These are phyloP conservation scores for Thalassiosira oceanica DNA, from an alignment of 352 stramenopile species.

Conservation along the genomic window DNA sequence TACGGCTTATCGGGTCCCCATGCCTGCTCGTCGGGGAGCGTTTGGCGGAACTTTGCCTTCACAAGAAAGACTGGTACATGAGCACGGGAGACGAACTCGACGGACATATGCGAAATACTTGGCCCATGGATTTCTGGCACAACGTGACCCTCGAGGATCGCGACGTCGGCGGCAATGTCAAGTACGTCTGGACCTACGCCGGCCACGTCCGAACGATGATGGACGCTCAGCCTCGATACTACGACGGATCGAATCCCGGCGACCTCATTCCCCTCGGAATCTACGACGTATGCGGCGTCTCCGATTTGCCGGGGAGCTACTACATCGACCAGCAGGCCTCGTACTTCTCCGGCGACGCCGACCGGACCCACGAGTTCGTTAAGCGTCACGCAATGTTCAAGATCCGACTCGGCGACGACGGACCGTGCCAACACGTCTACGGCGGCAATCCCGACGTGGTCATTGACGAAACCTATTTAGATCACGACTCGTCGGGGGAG, in stretches of 20 bases:
- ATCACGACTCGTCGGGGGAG: background rate
- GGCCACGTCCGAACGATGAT: constrained; percentile 33
- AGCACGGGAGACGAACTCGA: too few species aligned
- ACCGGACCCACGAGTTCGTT: constrained; percentile 14
- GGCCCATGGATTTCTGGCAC: constrained; percentile 27
- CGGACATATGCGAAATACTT: background rate
- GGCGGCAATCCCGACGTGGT: constrained; percentile 39
- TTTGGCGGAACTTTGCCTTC: constrained; percentile 50
- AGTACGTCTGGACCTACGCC: constrained; percentile 32
- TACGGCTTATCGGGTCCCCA: constrained; percentile 28
- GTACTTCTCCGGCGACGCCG: constrained; percentile 7
- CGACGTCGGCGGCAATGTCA: background rate
- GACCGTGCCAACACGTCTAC: constrained; percentile 17
- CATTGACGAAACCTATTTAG: constrained; percentile 7
- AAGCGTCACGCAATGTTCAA: constrained; percentile 35
- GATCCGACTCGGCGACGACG: background rate
- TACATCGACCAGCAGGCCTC: too few species aligned
- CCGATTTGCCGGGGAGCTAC: constrained; percentile 12
- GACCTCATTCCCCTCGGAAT: constrained; percentile 1
- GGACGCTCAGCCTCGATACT: constrained; percentile 5
- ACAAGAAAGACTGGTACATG: constrained; percentile 19
- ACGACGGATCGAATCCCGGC: constrained; percentile 1
- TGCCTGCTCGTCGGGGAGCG: constrained; percentile 15
- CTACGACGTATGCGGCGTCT: constrained; percentile 24
- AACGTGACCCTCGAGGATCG: constrained; percentile 10